Evolutionary conservation across 1,284 basidiomycete species (phyloP).

Genomic region (Schizophyllum amplum): DNA sequence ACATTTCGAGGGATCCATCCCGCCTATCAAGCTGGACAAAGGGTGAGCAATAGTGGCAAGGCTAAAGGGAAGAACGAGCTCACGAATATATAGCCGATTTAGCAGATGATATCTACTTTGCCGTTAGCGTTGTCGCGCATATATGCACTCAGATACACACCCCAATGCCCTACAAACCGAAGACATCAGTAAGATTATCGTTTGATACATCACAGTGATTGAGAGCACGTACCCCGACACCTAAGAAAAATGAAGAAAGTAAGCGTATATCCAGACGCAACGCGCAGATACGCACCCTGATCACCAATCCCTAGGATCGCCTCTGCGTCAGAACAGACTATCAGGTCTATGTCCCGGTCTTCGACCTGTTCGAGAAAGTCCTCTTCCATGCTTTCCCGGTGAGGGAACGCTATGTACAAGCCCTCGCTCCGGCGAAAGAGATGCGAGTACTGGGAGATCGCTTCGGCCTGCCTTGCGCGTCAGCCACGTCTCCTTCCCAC

Average conservation of each 20-base stretch:
- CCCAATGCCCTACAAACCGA: slow-evolving; percentile 36
- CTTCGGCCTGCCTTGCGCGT: slow-evolving; percentile 49
- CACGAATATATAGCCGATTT: slow-evolving; percentile 82
- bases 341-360: slow-evolving; percentile 26
- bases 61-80: slow-evolving; percentile 15
- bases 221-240: slow-evolving; percentile 45
- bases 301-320: slow-evolving; percentile 79
- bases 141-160: slow-evolving; percentile 15
- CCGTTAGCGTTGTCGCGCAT: slow-evolving; percentile 9
- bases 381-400: slow-evolving; percentile 66
- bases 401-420: slow-evolving; percentile 56
- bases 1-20: slow-evolving; percentile 67
- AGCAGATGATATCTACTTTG: slow-evolving; percentile 69
- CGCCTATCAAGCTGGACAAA: slow-evolving; percentile 61
- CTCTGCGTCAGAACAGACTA: slow-evolving; percentile 80
- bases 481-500: neutral
- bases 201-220: too few species aligned
- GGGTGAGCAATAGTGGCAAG: slow-evolving; percentile 1
- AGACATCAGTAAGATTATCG: too few species aligned
- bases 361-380: slow-evolving; percentile 47
- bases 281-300: slow-evolving; percentile 43
- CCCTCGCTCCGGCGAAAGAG: slow-evolving; percentile 71
- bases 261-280: neutral
- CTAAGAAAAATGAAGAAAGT: too few species aligned
- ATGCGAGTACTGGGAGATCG: slow-evolving; percentile 75